Conservation (phyloP, 1,284 basidiomycete genomes). For the Salmacisia buchloeana region DNA sequence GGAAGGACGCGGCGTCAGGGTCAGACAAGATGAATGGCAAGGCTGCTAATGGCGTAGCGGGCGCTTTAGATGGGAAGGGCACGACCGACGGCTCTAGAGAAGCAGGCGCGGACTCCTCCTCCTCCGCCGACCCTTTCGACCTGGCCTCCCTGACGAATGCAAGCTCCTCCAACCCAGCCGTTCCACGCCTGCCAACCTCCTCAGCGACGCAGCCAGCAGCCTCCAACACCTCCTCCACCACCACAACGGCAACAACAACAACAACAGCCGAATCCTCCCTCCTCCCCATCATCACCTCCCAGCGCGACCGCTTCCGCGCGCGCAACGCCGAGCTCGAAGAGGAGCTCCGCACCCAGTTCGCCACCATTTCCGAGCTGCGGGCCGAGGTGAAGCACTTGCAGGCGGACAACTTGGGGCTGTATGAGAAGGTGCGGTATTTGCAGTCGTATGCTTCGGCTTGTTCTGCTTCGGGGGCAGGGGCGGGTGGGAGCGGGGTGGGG, state of each 20-base stretch:
- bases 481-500: constrained; percentile 58
- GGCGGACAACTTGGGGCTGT: constrained; percentile 40
- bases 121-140: constrained; percentile 10
- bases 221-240: constrained; percentile 5
- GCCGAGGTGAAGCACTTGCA: constrained; percentile 40
- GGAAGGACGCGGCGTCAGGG: constrained; percentile 35
- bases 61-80: too few species aligned
- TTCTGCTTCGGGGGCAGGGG: background rate
- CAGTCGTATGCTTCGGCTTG: constrained; percentile 22
- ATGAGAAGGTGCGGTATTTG: constrained; percentile 46
- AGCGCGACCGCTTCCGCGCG: constrained; percentile 89
- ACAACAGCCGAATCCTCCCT: constrained; percentile 13
- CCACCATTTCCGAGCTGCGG: constrained; percentile 71
- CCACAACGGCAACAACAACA: background rate
- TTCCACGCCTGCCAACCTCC: constrained; percentile 7
- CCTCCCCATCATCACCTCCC: constrained; percentile 76
- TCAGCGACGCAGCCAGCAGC: constrained; percentile 1
- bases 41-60: too few species aligned
- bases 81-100: background rate
- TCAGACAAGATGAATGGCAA: constrained; percentile 16
- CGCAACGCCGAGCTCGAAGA: constrained; percentile 95
- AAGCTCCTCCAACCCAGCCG: background rate
- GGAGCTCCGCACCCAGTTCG: constrained; percentile 88
- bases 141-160: constrained; percentile 9
- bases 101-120: background rate